phyloP scores from a whole-genome alignment of 352 stramenopile genomes.

The Aphanomyces stellatus region DNA sequence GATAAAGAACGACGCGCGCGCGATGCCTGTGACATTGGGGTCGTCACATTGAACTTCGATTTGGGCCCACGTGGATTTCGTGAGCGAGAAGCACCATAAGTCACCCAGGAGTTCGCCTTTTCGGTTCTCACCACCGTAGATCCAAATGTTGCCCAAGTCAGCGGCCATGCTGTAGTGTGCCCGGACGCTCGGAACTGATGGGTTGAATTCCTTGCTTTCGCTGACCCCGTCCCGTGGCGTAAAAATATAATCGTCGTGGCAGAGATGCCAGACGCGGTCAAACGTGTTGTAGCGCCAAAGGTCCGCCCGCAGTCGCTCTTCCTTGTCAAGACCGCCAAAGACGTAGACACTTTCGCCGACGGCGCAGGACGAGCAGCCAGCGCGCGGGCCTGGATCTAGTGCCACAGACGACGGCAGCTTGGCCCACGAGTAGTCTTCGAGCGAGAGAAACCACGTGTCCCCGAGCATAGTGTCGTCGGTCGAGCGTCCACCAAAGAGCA shows the following conservation, averaged over 20 bases:
- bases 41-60: slow-evolving; percentile 46
- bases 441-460: slow-evolving; percentile 73
- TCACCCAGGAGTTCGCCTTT: slow-evolving; percentile 44
- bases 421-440: slow-evolving; percentile 78
- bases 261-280: slow-evolving; percentile 79
- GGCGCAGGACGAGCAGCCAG: slow-evolving; percentile 53
- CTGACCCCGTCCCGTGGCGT: slow-evolving; percentile 22
- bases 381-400: slow-evolving; percentile 58
- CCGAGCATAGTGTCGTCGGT: slow-evolving; percentile 61
- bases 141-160: slow-evolving; percentile 74
- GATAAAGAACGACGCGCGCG: slow-evolving; percentile 36
- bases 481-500: slow-evolving; percentile 76
- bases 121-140: slow-evolving; percentile 52
- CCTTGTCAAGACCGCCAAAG: slow-evolving; percentile 72
- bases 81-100: slow-evolving; percentile 71
- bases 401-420: slow-evolving; percentile 60
- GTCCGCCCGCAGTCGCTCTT: slow-evolving; percentile 66
- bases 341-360: slow-evolving; percentile 80
- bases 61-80: slow-evolving; percentile 49
- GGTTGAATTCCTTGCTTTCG: slow-evolving; percentile 33
- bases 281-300: slow-evolving; percentile 85
- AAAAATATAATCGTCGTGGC: slow-evolving; percentile 68
- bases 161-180: slow-evolving; percentile 60
- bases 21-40: slow-evolving; percentile 36
- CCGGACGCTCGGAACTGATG: slow-evolving; percentile 40